Base-by-base conservation (phyloP, 179 eudicot genomes). In the Amaranthus tricolor region DNA sequence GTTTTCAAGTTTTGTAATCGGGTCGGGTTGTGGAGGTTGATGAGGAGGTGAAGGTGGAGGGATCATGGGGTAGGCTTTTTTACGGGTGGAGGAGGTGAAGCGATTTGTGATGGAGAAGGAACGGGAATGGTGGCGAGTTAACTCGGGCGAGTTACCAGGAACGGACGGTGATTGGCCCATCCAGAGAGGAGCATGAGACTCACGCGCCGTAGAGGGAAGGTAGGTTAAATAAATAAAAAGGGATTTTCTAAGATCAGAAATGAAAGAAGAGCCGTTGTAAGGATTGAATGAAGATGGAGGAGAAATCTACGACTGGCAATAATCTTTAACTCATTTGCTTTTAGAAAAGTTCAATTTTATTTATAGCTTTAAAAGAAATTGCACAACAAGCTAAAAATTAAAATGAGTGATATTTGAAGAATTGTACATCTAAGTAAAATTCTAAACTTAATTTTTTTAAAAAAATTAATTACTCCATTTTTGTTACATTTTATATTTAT, bases 101-200 rank as follows among this genome's bases (percentile, higher is more conserved):
- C 83, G 76, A 16, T 73, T 50, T 44, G 80, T 63, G 66, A 74
- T 63, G 62, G 84, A 81, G 50, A 74, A 69, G 14, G 74, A 44
- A 59, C 80, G 79, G 7, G 78, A 61, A 57, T 57, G 75, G 40
- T 24, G 52, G 47, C 81, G 75, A 20, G 75, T 21, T 15, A 61
- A 17, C 76, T 54, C 11, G 72, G 79, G 50, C 75, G 84, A 58
- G 81, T 77, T 12, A 62, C 19, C 45, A 52, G 81, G 84, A 61
- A 54, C 7, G 64, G 84, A 81, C 0, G 64, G 20, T 60, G 84
- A 70, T 67, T 82, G 84, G 82, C 84, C 84, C 84, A 82, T 82
- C 1, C 51, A 70, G 59, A 72, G 74, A 45, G 76, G 69, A 64
- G 83, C 1, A 14, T 74, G 68, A 0, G 19, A 4, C 0, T 4